phyloP scores from a whole-genome alignment of 179 eudicot species.

The Camellia oleifera region DNA sequence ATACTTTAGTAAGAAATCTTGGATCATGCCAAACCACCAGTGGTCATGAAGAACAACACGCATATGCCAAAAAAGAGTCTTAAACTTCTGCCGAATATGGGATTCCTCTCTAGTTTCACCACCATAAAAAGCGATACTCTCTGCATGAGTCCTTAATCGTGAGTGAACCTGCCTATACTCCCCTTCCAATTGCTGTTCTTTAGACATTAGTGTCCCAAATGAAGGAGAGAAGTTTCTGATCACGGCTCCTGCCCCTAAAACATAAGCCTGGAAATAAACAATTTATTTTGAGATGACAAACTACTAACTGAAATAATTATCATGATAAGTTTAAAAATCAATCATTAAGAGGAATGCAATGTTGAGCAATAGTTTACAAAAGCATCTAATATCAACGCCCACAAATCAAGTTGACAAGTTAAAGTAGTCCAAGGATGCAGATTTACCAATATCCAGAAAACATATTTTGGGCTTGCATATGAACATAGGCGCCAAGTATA shows the following conservation, averaged over 20 bases:
- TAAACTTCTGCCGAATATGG: constrained; percentile 87
- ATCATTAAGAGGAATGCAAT: not conserved
- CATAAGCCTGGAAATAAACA: constrained; percentile 69
- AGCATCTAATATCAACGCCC: constrained; percentile 3
- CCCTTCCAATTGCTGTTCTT: constrained; percentile 97
- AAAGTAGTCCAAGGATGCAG: constrained; percentile 11
- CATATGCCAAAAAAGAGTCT: constrained; percentile 77
- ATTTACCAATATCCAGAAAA: constrained; percentile 89
- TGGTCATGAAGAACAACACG: constrained; percentile 83
- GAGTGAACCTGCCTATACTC: constrained; percentile 97
- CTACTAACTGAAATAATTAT: constrained; percentile 6
- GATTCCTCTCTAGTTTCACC: constrained; percentile 92
- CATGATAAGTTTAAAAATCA: not conserved
- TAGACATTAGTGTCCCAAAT: constrained; percentile 87
- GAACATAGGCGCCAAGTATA: constrained; percentile 99
- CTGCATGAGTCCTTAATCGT: constrained; percentile 92
- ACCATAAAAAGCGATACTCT: constrained; percentile 94
- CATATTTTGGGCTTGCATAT: constrained; percentile 96
- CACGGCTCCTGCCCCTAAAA: constrained; percentile 84
- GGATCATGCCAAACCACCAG: constrained; percentile 99
- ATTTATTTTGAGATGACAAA: constrained; percentile 8
- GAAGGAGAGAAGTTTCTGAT: constrained; percentile 95
- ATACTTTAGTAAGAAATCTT: constrained; percentile 92
- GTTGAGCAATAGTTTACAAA: not conserved
- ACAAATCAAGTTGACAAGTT: constrained; percentile 10